Conservation (phyloP, 2,329 filamentous ascomycete species). For the Claviceps capensis region DNA sequence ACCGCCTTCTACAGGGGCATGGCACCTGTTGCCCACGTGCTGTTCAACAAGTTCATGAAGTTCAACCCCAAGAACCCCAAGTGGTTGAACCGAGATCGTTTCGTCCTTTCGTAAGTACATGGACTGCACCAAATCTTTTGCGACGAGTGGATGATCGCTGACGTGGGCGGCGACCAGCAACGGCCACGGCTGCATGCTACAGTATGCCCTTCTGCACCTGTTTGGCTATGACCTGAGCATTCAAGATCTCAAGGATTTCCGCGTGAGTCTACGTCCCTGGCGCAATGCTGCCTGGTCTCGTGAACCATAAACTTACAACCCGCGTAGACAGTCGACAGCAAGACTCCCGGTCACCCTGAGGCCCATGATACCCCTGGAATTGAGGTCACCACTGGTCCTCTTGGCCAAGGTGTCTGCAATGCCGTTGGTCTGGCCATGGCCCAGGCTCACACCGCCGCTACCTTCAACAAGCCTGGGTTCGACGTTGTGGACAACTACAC, state of each 20-base stretch:
- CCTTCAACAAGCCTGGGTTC: conserved; percentile 95
- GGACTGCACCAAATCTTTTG: neutral
- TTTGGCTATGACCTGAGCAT: conserved; percentile 80
- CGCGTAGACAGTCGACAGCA: conserved; percentile 43
- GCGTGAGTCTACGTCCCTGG: conserved; percentile 46
- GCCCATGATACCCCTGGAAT: conserved; percentile 91
- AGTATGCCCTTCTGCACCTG: conserved; percentile 94
- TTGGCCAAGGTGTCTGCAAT: conserved; percentile 94
- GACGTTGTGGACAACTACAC: conserved; percentile 93
- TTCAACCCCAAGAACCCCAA: conserved; percentile 99
- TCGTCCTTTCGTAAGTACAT: conserved; percentile 86
- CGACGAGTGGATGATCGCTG: neutral
- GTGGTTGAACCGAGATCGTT: conserved; percentile 95
- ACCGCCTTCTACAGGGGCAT: conserved; percentile 46
- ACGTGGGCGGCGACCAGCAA: conserved; percentile 44
- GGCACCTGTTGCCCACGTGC: conserved; percentile 90
- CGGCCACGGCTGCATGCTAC: conserved; percentile 98
- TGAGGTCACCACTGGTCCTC: conserved; percentile 95
- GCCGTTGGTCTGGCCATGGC: conserved; percentile 96
- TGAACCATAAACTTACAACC: neutral
- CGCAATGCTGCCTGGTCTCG: neutral
- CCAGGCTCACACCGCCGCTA: conserved; percentile 77
- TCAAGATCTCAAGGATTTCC: conserved; percentile 92
- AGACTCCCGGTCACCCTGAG: conserved; percentile 93
- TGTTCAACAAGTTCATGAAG: conserved; percentile 98